A percentile compares a stretch with the other conserved stretches of the same genome.
These are phyloP conservation scores for Phytophthora meadii DNA, from an alignment of 352 stramenopile genomes.

Conservation along the genomic window DNA sequence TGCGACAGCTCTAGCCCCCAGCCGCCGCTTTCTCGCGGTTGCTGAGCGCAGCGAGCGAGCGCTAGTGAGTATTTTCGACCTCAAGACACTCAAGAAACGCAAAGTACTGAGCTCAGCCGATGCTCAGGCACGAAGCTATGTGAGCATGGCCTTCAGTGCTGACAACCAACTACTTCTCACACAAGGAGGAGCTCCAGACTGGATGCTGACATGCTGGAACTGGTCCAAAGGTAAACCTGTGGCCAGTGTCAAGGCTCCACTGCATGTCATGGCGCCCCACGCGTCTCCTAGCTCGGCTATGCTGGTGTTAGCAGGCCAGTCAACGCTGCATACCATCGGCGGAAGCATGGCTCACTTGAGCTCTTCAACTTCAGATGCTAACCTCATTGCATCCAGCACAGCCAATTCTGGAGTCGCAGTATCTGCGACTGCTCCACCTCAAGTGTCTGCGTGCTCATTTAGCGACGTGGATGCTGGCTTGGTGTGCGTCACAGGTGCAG, in stretches of 20 bases:
- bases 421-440: conserved; percentile 4
- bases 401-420: conserved; percentile 7
- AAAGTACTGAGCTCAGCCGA: conserved; percentile 87
- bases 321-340: conserved; percentile 28
- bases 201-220: conserved; percentile 92
- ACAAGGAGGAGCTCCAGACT: conserved; percentile 85
- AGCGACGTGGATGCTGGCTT: conserved; percentile 90
- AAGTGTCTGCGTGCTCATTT: conserved; percentile 86
- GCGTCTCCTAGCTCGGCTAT: conserved; percentile 56
- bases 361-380: conserved; percentile 34
- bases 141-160: conserved; percentile 90
- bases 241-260: conserved; percentile 72
- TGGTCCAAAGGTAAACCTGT: conserved; percentile 93
- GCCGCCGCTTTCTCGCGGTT: conserved; percentile 77
- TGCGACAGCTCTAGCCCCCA: conserved; percentile 70
- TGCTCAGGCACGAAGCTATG: conserved; percentile 64
- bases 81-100: conserved; percentile 90
- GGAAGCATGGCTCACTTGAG: conserved; percentile 33
- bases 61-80: conserved; percentile 88
- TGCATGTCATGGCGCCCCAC: conserved; percentile 59
- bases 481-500: conserved; percentile 83
- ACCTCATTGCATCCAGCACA: conserved; percentile 22
- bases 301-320: conserved; percentile 38
- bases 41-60: conserved; percentile 76
- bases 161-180: conserved; percentile 93